phyloP scores from a whole-genome alignment of 2,329 filamentous ascomycete genomes.

The Calonectria pseudoreteaudii region DNA sequence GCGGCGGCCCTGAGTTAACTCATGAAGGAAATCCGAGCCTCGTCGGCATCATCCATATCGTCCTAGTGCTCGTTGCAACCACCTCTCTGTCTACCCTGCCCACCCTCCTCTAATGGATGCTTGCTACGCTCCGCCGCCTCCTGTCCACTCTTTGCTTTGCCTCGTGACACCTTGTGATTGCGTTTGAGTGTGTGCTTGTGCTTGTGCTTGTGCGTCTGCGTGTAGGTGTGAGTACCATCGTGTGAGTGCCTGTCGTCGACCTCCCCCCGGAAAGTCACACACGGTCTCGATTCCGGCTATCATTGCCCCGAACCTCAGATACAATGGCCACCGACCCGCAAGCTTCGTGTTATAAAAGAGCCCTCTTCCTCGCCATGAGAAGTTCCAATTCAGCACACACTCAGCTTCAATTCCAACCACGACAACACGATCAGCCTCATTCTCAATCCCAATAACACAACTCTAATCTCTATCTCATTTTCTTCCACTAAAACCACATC shows the following conservation, averaged over 20 bases:
- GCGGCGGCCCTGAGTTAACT: constrained; percentile 38
- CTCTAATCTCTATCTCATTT: background rate
- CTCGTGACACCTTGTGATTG: constrained; percentile 15
- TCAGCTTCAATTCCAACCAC: background rate
- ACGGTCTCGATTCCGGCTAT: constrained; percentile 14
- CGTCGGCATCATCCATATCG: constrained; percentile 35
- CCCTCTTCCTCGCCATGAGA: constrained; percentile 10
- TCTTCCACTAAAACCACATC: background rate
- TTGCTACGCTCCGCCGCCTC: constrained; percentile 10
- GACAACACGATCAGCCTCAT: constrained; percentile 7
- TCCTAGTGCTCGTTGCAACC: constrained; percentile 30
- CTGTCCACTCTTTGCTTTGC: background rate
- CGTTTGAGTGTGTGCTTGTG: constrained; percentile 10
- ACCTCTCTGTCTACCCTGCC: background rate
- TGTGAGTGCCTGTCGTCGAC: constrained; percentile 2
- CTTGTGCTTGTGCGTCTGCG: background rate
- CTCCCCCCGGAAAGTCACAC: constrained; percentile 8
- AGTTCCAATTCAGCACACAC: background rate
- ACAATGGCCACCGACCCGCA: constrained; percentile 8
- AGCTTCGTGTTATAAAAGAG: constrained; percentile 24
- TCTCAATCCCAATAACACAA: background rate
- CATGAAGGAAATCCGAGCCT: constrained; percentile 37
- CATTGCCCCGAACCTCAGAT: background rate
- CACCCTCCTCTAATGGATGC: constrained; percentile 1
- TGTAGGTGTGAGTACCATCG: background rate